Conservation (phyloP, 768 basidiomycete genomes). For the Leccinellum albellum region DNA sequence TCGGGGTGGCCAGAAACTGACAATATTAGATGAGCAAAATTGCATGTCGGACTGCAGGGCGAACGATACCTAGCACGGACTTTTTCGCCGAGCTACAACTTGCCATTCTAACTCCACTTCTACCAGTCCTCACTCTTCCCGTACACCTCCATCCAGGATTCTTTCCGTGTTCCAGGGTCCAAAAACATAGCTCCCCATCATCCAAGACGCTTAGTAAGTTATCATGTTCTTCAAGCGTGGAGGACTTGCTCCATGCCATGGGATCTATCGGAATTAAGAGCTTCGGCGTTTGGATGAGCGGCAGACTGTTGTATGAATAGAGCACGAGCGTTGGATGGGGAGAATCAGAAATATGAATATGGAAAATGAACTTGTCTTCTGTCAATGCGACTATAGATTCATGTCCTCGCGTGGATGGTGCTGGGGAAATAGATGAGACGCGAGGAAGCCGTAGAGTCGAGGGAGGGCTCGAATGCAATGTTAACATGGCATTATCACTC, state of each 20-base stretch:
- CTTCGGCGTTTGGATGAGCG: conserved; percentile 43
- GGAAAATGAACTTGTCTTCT: conserved; percentile 53
- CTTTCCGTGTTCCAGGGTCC: conserved; percentile 57
- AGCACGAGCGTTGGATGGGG: conserved; percentile 41
- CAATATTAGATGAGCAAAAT: conserved; percentile 2
- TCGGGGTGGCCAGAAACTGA: conserved; percentile 58
- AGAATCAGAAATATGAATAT: conserved; percentile 43
- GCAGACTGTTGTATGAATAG: conserved; percentile 49
- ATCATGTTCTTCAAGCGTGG: conserved; percentile 55
- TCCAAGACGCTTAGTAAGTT: conserved; percentile 75
- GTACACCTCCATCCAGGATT: conserved; percentile 57
- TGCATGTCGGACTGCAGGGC: neutral
- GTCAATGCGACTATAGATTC: conserved; percentile 69
- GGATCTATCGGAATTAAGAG: conserved; percentile 80
- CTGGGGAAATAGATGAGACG: conserved; percentile 60
- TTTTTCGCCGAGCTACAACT: conserved; percentile 91
- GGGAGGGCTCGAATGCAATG: conserved; percentile 49
- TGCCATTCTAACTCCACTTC: conserved; percentile 61
- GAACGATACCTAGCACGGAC: conserved; percentile 72
- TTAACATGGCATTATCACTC: conserved; percentile 43
- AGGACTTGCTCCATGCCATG: conserved; percentile 70
- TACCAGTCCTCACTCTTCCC: conserved; percentile 70
- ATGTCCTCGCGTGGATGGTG: conserved; percentile 49
- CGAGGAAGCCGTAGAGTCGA: conserved; percentile 43
- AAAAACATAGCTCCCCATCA: conserved; percentile 81